phyloP scores from a whole-genome alignment of 352 stramenopile species.

The Paralagenidium karlingii region DNA sequence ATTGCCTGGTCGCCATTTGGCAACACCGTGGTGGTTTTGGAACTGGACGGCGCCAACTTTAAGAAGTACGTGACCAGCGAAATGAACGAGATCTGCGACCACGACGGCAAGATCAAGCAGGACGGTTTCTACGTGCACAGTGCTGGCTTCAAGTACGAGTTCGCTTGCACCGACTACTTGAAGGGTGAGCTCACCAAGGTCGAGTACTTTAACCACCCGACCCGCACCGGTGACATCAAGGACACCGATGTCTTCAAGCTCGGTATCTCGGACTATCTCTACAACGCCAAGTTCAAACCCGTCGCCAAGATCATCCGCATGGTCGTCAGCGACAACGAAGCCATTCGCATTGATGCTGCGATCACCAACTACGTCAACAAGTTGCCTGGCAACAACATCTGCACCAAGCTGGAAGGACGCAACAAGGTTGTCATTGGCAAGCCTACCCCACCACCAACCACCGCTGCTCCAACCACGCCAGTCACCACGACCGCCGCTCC shows the following conservation, averaged over 20 bases:
- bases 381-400: conserved; percentile 8
- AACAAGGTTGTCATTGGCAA: too few species aligned
- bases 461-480: too few species aligned
- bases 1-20: conserved; percentile 56
- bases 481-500: too few species aligned
- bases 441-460: too few species aligned
- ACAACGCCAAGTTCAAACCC: conserved; percentile 29
- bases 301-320: conserved; percentile 26
- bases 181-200: conserved; percentile 26
- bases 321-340: conserved; percentile 31
- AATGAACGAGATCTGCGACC: conserved; percentile 33
- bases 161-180: conserved; percentile 28
- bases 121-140: conserved; percentile 62
- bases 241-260: conserved; percentile 49
- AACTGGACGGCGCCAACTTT: conserved; percentile 38
- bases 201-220: conserved; percentile 47
- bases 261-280: conserved; percentile 40
- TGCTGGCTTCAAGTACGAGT: conserved; percentile 53
- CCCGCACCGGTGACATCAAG: conserved; percentile 19
- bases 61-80: conserved; percentile 44
- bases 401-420: conserved; percentile 8
- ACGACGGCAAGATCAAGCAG: conserved; percentile 18
- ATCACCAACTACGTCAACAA: conserved; percentile 28
- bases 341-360: conserved; percentile 26
- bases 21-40: conserved; percentile 42